Conservation (phyloP, 2,329 filamentous ascomycete genomes). For the Ophioceras dolichostomum region DNA sequence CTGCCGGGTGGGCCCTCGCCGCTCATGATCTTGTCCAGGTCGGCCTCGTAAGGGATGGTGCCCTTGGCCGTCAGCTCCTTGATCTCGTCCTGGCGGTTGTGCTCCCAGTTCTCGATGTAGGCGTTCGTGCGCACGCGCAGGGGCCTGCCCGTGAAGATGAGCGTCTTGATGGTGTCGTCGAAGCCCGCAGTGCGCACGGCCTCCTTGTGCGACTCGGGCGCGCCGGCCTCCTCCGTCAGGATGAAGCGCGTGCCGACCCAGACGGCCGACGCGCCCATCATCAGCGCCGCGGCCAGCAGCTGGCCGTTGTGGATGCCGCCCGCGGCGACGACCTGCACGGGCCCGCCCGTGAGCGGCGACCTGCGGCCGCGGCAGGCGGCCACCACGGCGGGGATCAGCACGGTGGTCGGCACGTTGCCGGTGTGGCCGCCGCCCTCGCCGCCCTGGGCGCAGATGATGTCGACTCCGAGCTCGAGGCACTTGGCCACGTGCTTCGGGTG, state of each 20-base stretch:
- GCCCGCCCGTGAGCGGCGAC: constrained; percentile 74
- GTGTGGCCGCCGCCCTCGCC: constrained; percentile 96
- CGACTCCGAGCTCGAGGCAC: constrained; percentile 80
- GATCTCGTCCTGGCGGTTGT: constrained; percentile 80
- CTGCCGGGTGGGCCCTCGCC: constrained; percentile 57
- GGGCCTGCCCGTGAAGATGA: constrained; percentile 96
- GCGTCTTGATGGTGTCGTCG: constrained; percentile 91
- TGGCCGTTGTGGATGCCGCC: constrained; percentile 92
- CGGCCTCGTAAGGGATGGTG: constrained; percentile 83
- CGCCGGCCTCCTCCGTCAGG: constrained; percentile 85
- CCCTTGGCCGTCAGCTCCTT: constrained; percentile 84
- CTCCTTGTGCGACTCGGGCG: constrained; percentile 88
- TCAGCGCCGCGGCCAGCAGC: constrained; percentile 77
- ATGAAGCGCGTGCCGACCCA: constrained; percentile 98
- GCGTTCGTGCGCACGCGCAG: constrained; percentile 86
- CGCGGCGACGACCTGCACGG: constrained; percentile 85
- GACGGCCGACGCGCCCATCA: constrained; percentile 83
- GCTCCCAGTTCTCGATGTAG: constrained; percentile 95
- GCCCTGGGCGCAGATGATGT: constrained; percentile 97
- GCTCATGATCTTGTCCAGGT: constrained; percentile 68
- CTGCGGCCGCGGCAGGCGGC: constrained; percentile 69
- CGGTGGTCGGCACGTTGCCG: constrained; percentile 79
- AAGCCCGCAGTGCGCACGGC: constrained; percentile 83
- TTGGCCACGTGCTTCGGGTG: constrained; percentile 99
- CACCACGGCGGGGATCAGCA: constrained; percentile 88